A percentile compares a stretch with the other conserved stretches of the same genome.
Conservation (phyloP, 805 yeast genomes). For the Metschnikowia lunata region DNA sequence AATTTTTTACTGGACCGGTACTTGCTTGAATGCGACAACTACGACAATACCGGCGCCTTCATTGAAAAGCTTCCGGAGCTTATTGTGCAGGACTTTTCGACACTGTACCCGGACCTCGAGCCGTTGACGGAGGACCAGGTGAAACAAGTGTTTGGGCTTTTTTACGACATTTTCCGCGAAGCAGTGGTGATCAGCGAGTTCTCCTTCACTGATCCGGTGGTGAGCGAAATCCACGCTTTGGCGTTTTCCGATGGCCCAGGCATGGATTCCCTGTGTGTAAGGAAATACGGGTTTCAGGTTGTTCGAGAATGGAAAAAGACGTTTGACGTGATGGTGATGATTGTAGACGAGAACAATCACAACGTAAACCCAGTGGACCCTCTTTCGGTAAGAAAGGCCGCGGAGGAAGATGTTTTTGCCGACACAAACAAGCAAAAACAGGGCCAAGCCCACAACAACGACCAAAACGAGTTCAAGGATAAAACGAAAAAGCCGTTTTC, state of each 20-base stretch:
- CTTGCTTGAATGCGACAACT: slow-evolving; percentile 20
- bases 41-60: not conserved
- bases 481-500: not conserved
- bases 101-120: slow-evolving; percentile 16
- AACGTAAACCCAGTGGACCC: slow-evolving; percentile 2
- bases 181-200: slow-evolving; percentile 25
- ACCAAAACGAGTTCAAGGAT: not conserved
- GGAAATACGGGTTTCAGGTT: slow-evolving; percentile 21
- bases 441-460: not conserved
- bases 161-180: slow-evolving; percentile 27
- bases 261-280: slow-evolving; percentile 26
- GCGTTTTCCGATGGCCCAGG: not conserved
- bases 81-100: slow-evolving; percentile 17
- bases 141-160: slow-evolving; percentile 23
- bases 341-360: slow-evolving; percentile 1
- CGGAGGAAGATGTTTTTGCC: not conserved
- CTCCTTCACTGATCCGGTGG: slow-evolving; percentile 22
- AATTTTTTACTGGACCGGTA: slow-evolving; percentile 23
- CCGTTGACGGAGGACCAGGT: slow-evolving; percentile 27
- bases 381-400: not conserved
- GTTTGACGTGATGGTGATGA: not conserved
- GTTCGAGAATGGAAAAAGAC: slow-evolving; percentile 6
- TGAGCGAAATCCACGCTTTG: slow-evolving; percentile 15
- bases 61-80: slow-evolving; percentile 1
- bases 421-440: no score